These are phyloP conservation scores for Pogostemon cablin DNA, from an alignment of 257 asterid species.

Conservation along the genomic window DNA sequence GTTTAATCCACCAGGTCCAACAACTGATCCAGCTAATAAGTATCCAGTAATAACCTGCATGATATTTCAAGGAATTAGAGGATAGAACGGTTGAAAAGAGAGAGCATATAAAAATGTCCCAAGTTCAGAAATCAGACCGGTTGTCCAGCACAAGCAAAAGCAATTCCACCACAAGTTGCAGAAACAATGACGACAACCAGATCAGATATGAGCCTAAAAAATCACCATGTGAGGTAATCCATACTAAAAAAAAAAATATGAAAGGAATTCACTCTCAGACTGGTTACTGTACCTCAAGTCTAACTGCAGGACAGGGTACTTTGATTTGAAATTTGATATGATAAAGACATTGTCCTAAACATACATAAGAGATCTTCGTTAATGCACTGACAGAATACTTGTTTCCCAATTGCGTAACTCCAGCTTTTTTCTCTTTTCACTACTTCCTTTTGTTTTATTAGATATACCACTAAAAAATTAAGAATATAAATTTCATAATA, in stretches of 20 bases:
- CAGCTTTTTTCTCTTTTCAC: constrained; percentile 12
- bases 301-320: constrained; percentile 90
- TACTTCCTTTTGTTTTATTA: background rate
- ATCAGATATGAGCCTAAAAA: constrained; percentile 90
- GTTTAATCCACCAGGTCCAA: constrained; percentile 98
- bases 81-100: constrained; percentile 25
- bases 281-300: constrained; percentile 76
- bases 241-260: constrained; percentile 31
- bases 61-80: constrained; percentile 30
- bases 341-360: constrained; percentile 91
- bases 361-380: constrained; percentile 20
- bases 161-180: constrained; percentile 99
- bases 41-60: constrained; percentile 96
- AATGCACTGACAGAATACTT: constrained; percentile 23
- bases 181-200: constrained; percentile 97
- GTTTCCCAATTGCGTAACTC: constrained; percentile 24
- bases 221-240: constrained; percentile 32
- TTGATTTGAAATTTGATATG: constrained; percentile 96
- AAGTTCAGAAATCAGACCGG: constrained; percentile 67
- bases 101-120: constrained; percentile 22
- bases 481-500: background rate
- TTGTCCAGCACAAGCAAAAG: constrained; percentile 99
- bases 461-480: constrained; percentile 7
- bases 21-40: constrained; percentile 94
- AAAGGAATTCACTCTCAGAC: constrained; percentile 20